Base-by-base conservation (phyloP, 192 early-diverging fungal species). In the Oehlia diaphana region DNA sequence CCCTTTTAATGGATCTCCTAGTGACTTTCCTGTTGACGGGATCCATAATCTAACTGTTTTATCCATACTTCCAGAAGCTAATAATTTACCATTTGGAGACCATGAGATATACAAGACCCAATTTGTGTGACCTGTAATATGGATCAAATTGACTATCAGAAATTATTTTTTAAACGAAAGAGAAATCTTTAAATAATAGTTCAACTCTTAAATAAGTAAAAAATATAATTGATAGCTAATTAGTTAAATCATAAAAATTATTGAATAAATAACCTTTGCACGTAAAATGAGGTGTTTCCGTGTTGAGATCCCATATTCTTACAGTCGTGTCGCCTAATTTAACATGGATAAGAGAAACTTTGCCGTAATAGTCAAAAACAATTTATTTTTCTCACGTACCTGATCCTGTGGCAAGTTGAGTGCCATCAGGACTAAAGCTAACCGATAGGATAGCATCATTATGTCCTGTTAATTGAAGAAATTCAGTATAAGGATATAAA, bases 1-100 rank as follows among this genome's bases (percentile, higher is more conserved):
- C 2, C 95, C 96, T 65, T 90, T 90, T 58, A 98, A 88, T 8
- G 89, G 87, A 9, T 89, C 92, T 21, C 96, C 95, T 9, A 95
- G 67, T 0, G 90, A 84, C 76, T 93, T 93, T 72, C 97, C 97
- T 6, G 93, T 93, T 74, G 87, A 89, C 23, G 96, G 93, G 74
- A 97, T 92, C 97, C 97, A 99, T 50, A 99, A 79, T 50, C 93
- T 72, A 77, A 95, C 94, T 8, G 92, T 93, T 50, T 91, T 93
- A 84, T 99, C 98, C 96, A 98, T 99, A 64, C 95, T 89, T 31
- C 96, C 97, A 5, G 96, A 96, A 4, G 95, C 96, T 82, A 99
- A 85, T 4, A 87, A 84, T 77, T 87, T 86, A 4, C 93, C 94
- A 84, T 98, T 92, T 33, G 98, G 96, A 19, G 96, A 93, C 97